A percentile compares a stretch with the other conserved stretches of the same genome.
These are phyloP conservation scores for Glycyrrhiza uralensis DNA, from an alignment of 306 rosid genomes.

Conservation along the genomic window DNA sequence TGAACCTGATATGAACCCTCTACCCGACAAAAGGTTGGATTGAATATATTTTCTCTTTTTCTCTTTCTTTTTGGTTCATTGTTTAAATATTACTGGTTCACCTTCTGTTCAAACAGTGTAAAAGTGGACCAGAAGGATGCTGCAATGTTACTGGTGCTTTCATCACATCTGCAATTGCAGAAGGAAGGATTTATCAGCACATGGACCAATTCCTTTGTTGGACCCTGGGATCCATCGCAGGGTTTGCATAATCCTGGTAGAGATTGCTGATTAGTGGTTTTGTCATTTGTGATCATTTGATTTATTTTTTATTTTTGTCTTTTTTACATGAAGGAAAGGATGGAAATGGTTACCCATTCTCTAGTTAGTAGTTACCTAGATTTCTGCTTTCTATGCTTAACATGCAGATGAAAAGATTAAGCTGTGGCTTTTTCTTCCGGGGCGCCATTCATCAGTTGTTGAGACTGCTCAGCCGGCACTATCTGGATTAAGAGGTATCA, in stretches of 20 bases:
- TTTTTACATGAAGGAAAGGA: constrained; percentile 11
- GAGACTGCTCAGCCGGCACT: constrained; percentile 80
- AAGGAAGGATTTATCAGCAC: constrained; percentile 84
- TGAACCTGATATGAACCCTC: constrained; percentile 71
- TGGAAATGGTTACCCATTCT: not conserved
- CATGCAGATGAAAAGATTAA: constrained; percentile 87
- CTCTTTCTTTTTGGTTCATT: not conserved
- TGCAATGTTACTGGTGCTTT: constrained; percentile 74
- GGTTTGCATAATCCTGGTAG: constrained; percentile 98
- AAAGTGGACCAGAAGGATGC: constrained; percentile 83
- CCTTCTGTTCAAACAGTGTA: constrained; percentile 43
- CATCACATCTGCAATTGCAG: constrained; percentile 87
- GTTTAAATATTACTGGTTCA: not conserved
- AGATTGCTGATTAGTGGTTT: constrained; percentile 28
- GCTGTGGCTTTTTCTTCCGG: constrained; percentile 98
- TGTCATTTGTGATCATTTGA: constrained; percentile 22
- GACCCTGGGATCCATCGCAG: constrained; percentile 99
- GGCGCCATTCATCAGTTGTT: constrained; percentile 68
- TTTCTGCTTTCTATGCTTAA: constrained; percentile 19
- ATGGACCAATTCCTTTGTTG: constrained; percentile 97
- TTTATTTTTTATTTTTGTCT: not conserved
- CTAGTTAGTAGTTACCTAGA: constrained; percentile 30
- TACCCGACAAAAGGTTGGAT: constrained; percentile 74
- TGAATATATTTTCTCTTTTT: constrained; percentile 3
- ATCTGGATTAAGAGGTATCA: constrained; percentile 77